phyloP scores from a whole-genome alignment of 441 rosid genomes.

The Adansonia madagascariensis region DNA sequence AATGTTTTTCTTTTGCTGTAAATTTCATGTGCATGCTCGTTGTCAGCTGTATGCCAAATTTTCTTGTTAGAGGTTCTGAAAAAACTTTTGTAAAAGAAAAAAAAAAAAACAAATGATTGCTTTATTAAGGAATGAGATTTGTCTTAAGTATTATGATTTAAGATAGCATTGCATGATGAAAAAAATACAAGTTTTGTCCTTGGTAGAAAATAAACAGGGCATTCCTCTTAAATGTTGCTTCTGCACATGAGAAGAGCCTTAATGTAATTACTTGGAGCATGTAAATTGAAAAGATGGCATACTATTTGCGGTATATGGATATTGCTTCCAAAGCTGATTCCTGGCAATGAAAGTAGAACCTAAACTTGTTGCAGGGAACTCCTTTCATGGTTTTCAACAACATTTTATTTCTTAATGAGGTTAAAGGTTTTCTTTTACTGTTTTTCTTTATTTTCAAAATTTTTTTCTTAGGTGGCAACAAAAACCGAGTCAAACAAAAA shows the following conservation, averaged over 20 bases:
- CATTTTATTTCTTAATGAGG: neutral
- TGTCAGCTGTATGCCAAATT: neutral
- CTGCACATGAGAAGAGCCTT: neutral
- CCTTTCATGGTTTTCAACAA: neutral
- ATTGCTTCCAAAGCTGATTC: neutral
- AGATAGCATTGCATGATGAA: constrained; percentile 1
- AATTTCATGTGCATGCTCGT: constrained; percentile 8
- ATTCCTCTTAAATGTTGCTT: neutral
- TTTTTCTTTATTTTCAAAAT: constrained; percentile 32
- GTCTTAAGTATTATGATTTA: neutral
- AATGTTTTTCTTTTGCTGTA: neutral
- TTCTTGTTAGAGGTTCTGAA: constrained; percentile 1
- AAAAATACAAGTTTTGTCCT: neutral
- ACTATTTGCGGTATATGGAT: neutral
- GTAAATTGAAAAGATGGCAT: neutral
- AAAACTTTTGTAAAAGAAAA: neutral
- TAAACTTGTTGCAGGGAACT: constrained; percentile 5
- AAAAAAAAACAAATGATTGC: neutral
- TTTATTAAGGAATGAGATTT: neutral
- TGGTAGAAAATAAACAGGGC: neutral
- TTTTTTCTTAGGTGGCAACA: constrained; percentile 83
- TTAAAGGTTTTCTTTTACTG: neutral
- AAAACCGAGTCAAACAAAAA: constrained; percentile 98
- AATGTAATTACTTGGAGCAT: neutral
- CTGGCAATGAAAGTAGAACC: neutral